A percentile compares a stretch with the other conserved stretches of the same genome.
Evolutionary conservation across 306 rosid species (phyloP).

Genomic region (Cajanus cajan): DNA sequence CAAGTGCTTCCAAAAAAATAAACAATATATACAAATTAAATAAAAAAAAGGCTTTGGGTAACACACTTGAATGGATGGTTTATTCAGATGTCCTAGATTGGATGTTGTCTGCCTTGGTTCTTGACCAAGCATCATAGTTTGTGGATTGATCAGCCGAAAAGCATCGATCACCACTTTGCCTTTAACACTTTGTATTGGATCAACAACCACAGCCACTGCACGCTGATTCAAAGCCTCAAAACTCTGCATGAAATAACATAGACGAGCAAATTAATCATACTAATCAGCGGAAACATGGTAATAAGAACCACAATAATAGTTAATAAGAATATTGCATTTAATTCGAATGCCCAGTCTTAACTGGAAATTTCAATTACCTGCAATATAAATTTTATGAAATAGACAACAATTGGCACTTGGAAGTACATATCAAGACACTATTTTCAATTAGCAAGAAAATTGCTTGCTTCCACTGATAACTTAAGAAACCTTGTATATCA

Average conservation of each 20-base stretch:
- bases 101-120: conserved; percentile 97
- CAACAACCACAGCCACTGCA: conserved; percentile 95
- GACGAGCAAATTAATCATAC: neutral
- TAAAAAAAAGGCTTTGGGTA: neutral
- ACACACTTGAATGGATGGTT: conserved; percentile 88
- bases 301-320: neutral
- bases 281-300: neutral
- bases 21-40: neutral
- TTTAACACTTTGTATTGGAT: conserved; percentile 95
- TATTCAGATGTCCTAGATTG: conserved; percentile 91
- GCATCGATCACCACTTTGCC: conserved; percentile 97
- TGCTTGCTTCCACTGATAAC: neutral
- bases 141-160: conserved; percentile 90
- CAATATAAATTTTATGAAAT: neutral
- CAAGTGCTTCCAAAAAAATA: neutral
- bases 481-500: neutral
- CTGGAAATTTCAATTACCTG: neutral
- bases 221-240: conserved; percentile 97
- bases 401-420: conserved; percentile 21
- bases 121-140: conserved; percentile 98
- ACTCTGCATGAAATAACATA: conserved; percentile 48
- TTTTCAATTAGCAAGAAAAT: conserved; percentile 24
- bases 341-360: neutral
- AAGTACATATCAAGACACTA: conserved; percentile 1
- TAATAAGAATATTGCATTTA: neutral